These are phyloP conservation scores for Neofusicoccum laricinum DNA, from an alignment of 2,329 filamentous ascomycete genomes.

Conservation along the genomic window DNA sequence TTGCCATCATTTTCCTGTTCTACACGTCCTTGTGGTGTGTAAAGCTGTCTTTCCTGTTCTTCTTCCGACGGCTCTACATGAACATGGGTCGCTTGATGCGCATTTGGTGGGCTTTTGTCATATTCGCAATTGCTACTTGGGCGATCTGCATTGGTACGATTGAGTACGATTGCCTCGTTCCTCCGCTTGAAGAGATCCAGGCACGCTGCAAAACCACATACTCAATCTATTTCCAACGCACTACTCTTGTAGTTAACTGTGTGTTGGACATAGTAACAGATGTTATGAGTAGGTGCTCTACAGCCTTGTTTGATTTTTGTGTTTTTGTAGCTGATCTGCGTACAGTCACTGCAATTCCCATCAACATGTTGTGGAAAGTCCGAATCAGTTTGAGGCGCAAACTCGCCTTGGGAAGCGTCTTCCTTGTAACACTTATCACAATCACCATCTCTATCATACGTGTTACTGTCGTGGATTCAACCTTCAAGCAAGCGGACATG, in stretches of 20 bases:
- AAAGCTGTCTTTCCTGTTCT: slow-evolving; percentile 19
- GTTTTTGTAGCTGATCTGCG: too few relatives aligned
- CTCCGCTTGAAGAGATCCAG: too few relatives aligned
- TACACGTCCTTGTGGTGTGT: slow-evolving; percentile 17
- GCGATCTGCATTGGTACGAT: slow-evolving; percentile 6
- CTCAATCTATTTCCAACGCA: too few relatives aligned
- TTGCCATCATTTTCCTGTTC: slow-evolving; percentile 14
- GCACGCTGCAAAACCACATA: too few relatives aligned
- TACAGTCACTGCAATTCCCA: not conserved
- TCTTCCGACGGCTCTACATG: slow-evolving; percentile 18
- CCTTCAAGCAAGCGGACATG: not conserved
- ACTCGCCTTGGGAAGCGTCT: slow-evolving; percentile 9
- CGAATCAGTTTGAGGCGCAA: slow-evolving; percentile 5
- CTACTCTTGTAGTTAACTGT: not conserved
- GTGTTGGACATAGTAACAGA: not conserved
- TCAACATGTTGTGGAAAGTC: slow-evolving; percentile 18
- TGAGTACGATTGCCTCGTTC: slow-evolving; percentile 9
- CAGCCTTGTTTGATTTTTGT: too few relatives aligned
- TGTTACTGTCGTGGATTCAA: too few relatives aligned
- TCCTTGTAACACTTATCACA: slow-evolving; percentile 9
- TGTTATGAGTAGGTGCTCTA: not conserved
- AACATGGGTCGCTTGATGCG: slow-evolving; percentile 6
- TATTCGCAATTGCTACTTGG: slow-evolving; percentile 11
- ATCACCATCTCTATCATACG: not conserved
- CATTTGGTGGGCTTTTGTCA: slow-evolving; percentile 17